Base-by-base conservation (phyloP, 2,329 filamentous ascomycete genomes). In the Parafenestella ontariensis region DNA sequence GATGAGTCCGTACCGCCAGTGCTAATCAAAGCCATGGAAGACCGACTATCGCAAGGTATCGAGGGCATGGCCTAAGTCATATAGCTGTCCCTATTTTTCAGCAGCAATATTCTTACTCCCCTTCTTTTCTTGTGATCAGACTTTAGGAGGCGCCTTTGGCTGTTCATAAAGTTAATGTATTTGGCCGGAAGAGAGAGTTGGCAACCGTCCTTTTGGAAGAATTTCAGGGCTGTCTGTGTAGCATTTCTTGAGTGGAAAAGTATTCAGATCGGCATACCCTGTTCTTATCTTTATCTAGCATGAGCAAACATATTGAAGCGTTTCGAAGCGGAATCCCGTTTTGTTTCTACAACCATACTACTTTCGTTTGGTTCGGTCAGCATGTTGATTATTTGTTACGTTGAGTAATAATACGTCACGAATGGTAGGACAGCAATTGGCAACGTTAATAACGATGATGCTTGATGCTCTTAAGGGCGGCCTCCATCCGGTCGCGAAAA, bases 1-100 rank as follows among this genome's bases (percentile, higher is more conserved):
- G 94, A 98, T 69, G 95, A 98, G 71, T 85, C 83, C 28, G 91
- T 99, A 0, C 92, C 95, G 7, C 83, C 86, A 1, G 83, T 94
- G 18, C 75, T 99, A 52, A 80, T 95, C 69, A 93, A 91, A 75
- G 79, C 90, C 53, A 96, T 99, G 92, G 90, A 96, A 71, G 90
- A 94, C 60, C 85, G 89, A 58, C 81, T 98, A 43, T 83, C 89
- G 7, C 80, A 83, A 64, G 84, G 84, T 29, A 68, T 75, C 18
- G 73, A 76, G 47, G 73, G 73, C 18, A 47, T 73, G 50, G 51
- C 59, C 20, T 74, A 60, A 46, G n/a, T 20, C 17, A 29, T 23
- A n/a, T 5, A 37, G n/a, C 36, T 23, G 15, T 40, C 33, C n/a
- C n/a, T 15, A 13, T 21, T 29, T 33, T 39, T 23, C 40, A 28